Evolutionary conservation across 139 green algal species (phyloP), one percentile per base, ranked within the genome.

Genomic region (Picochlorum sp.): DNA sequence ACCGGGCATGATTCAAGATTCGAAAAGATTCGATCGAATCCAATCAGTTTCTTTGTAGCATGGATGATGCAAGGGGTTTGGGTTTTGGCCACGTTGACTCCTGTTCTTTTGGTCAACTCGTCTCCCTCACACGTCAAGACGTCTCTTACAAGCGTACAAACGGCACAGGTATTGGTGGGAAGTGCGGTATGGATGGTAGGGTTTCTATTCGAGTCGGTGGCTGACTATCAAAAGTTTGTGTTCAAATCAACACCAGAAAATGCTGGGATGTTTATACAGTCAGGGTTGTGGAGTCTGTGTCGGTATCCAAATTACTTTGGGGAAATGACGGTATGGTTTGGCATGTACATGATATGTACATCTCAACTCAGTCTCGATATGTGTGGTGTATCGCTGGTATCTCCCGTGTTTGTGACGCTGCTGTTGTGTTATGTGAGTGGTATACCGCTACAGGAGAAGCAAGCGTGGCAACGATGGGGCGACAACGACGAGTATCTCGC

Each of bases 291-390:
- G 89, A 68, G 32, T 11, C 69, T 62, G 18, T 74, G 63, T 10
- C 71, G 88, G 2, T 86, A 91, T 65, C 90, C 90, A 14, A 95
- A 96, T 72, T 96, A 96, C 68, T 92, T 88, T 72, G 89, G 89
- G 1, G 89, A 96, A 72, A 90, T 92, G 50, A 47, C 80, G 23
- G 8, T 63, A 49, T 72, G 81, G 78, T 86, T 72, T 74, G 86
- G 83, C 49, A 65, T 95, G 49, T 91, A 86, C 54, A 37, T 84
- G 10, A 72, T 73, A 16, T 78, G 68, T 54, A 41, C 65, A 2
- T 61, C 66, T 10, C 65, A 59, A 13, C 76, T 92, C 37, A 61
- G 37, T 32, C 5, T 26, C n/a, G 37, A 51, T 10, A 26, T 50
- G 20, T 76, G 88, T 28, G 80, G 64, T 44, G 72, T 55, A 4